These are phyloP conservation scores for Brassica nigra DNA, from an alignment of 345 rosid genomes.

Conservation along the genomic window DNA sequence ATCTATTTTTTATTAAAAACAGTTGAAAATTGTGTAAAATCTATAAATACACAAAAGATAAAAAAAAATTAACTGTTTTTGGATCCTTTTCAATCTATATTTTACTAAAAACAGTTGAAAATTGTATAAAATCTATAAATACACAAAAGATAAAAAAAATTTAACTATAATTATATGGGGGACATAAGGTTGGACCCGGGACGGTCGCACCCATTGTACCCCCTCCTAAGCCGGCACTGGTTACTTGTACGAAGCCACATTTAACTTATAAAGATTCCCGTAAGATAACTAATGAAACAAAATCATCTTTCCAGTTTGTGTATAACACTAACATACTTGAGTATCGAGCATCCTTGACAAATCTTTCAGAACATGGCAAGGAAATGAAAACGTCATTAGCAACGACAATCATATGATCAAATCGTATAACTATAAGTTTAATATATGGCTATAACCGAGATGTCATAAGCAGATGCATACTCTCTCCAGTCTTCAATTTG, in stretches of 20 bases:
- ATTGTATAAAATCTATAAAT: too few relatives aligned
- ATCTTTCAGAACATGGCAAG: constrained; percentile 90
- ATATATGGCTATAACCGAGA: not conserved
- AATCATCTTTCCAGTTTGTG: not conserved
- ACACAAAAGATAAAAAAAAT: too few relatives aligned
- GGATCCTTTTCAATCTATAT: too few relatives aligned
- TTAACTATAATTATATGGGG: too few relatives aligned
- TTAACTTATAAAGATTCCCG: not conserved
- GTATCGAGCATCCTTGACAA: constrained; percentile 96
- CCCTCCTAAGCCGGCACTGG: too few relatives aligned
- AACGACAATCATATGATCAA: constrained; percentile 8
- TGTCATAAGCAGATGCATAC: constrained; percentile 32
- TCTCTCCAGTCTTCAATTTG: constrained; percentile 82
- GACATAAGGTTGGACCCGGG: too few relatives aligned
- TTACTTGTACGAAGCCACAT: not conserved
- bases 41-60: too few relatives aligned
- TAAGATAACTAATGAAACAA: not conserved
- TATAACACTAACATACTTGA: constrained; percentile 53
- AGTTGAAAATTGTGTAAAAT: too few relatives aligned
- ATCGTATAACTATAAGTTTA: not conserved
- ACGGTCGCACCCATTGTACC: too few relatives aligned
- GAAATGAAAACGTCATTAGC: constrained; percentile 35
- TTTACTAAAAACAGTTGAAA: too few relatives aligned
- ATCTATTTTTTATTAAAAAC: too few relatives aligned
- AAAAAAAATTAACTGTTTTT: too few relatives aligned